Evolutionary conservation across 2,329 filamentous ascomycete species (phyloP), one percentile per base, ranked within the genome.

Genomic region (Setomelanomma holmii): DNA sequence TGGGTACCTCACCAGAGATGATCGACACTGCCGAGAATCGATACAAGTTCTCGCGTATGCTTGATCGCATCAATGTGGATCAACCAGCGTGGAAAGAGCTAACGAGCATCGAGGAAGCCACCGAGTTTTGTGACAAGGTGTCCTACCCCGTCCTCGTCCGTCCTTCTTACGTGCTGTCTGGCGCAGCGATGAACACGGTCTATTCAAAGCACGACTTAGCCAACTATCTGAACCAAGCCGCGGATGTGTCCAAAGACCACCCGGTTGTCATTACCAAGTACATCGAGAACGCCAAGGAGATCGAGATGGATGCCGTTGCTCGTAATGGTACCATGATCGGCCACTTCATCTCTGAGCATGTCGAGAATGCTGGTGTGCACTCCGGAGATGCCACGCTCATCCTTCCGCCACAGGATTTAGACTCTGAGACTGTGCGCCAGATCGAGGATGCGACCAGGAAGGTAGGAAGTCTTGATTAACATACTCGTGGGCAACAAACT

Each of bases 211-310:
- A 93, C 72, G 95, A 98, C 73, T 81, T 99, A 52, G 90, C 91
- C 66, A 88, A 83, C 68, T 98, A 96, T 76, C 82, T 99, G 39
- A 86, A 90, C 60, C 93, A 98, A 78, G 95, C 95, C 47, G 90
- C 86, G 5, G 93, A 96, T 61, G 95, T 99, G 40, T 98, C 95
- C 5, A 87, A 90, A 57, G 93, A 98, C 57, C 91, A 98, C 75
- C 95, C 95, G 0, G 95, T 99, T 10, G 95, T 99, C 56, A 98
- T 99, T 70, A 98, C 93, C 55, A 99, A 99, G 80, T 99, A 98
- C 79, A 98, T 99, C 63, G 95, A 99, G 81, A 95, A 96, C 63
- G 95, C 95, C 61, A 98, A 99, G 82, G 95, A 99, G 76, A 98
- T 99, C 59, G 95, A 99, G 78, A 98, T 99, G 95, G 95, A 99